A percentile compares a stretch with the other conserved stretches of the same genome.
Conservation (phyloP, 352 stramenopile genomes). For the Pythium vanterpoolii region DNA sequence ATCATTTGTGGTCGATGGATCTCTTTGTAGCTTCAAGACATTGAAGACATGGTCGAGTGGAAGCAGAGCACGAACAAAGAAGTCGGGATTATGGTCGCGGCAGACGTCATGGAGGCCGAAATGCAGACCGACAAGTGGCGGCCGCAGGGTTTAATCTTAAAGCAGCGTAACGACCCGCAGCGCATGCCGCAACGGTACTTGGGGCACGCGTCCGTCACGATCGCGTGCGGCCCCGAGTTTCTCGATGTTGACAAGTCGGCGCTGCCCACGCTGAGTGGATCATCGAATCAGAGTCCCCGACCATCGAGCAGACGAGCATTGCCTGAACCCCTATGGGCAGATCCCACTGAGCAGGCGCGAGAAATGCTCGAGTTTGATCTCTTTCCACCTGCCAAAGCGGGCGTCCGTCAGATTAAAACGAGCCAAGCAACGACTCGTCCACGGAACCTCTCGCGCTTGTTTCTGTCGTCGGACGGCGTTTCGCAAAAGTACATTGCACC, state of each 20-base stretch:
- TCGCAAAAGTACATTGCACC: constrained; percentile 66
- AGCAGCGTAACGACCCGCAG: constrained; percentile 62
- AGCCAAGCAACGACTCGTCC: constrained; percentile 46
- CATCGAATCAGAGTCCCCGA: constrained; percentile 24
- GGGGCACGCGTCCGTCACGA: constrained; percentile 66
- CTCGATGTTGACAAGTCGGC: constrained; percentile 4
- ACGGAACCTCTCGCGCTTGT: constrained; percentile 56
- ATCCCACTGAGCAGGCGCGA: constrained; percentile 38
- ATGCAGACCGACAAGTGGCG: constrained; percentile 77
- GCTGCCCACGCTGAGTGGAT: constrained; percentile 18
- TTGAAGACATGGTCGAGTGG: constrained; percentile 51
- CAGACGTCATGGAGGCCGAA: constrained; percentile 40
- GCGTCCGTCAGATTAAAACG: constrained; percentile 60
- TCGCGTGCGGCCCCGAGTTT: constrained; percentile 54
- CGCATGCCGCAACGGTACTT: constrained; percentile 70
- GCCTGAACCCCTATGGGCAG: constrained; percentile 10
- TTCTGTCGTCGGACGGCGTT: constrained; percentile 69
- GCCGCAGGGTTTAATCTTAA: constrained; percentile 64
- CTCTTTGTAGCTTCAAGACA: constrained; percentile 45
- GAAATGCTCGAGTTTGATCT: constrained; percentile 57
- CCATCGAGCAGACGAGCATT: not conserved
- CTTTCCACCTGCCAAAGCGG: constrained; percentile 44
- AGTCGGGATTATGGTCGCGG: constrained; percentile 47
- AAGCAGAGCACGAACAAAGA: constrained; percentile 57
- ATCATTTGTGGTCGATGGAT: not conserved